A percentile compares a stretch with the other conserved stretches of the same genome.
Evolutionary conservation across 768 basidiomycete species (phyloP).

Genomic region (Sistotremastrum niveocremeum): DNA sequence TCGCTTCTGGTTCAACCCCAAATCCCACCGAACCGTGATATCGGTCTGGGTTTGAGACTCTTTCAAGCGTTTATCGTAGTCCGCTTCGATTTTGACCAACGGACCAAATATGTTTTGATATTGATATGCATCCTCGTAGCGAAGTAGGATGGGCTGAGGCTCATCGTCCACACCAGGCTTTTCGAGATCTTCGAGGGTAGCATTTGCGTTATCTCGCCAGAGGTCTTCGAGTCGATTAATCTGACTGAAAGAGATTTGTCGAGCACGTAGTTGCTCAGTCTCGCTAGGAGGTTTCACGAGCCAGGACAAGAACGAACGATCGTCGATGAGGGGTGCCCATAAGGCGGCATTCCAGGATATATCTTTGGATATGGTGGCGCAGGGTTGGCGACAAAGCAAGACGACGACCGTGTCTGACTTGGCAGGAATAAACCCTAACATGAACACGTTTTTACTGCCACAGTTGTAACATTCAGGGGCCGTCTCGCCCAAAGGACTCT

Average conservation of each 20-base stretch:
- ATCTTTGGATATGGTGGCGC: conserved; percentile 92
- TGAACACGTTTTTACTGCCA: conserved; percentile 98
- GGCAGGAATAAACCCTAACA: conserved; percentile 98
- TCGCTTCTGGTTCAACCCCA: conserved; percentile 96
- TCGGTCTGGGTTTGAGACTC: conserved; percentile 98
- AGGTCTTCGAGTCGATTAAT: conserved; percentile 96
- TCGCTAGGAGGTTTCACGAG: conserved; percentile 95
- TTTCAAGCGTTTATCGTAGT: conserved; percentile 96
- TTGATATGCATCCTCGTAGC: conserved; percentile 98
- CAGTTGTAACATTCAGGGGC: conserved; percentile 99
- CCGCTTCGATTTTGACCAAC: conserved; percentile 97
- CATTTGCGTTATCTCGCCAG: conserved; percentile 92
- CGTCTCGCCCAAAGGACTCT: conserved; percentile 92
- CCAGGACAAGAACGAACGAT: conserved; percentile 98
- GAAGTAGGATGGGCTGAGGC: conserved; percentile 77
- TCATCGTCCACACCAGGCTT: conserved; percentile 98
- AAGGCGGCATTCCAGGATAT: conserved; percentile 97
- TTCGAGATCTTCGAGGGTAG: conserved; percentile 92
- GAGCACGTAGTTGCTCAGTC: conserved; percentile 87
- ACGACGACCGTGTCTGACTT: conserved; percentile 99
- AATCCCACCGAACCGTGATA: conserved; percentile 92
- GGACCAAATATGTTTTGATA: conserved; percentile 99
- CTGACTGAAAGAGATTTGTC: conserved; percentile 93
- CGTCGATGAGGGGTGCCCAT: conserved; percentile 98
- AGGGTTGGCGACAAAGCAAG: conserved; percentile 93